Base-by-base conservation (phyloP, 495 filamentous ascomycete species). In the Daldinia grandis region DNA sequence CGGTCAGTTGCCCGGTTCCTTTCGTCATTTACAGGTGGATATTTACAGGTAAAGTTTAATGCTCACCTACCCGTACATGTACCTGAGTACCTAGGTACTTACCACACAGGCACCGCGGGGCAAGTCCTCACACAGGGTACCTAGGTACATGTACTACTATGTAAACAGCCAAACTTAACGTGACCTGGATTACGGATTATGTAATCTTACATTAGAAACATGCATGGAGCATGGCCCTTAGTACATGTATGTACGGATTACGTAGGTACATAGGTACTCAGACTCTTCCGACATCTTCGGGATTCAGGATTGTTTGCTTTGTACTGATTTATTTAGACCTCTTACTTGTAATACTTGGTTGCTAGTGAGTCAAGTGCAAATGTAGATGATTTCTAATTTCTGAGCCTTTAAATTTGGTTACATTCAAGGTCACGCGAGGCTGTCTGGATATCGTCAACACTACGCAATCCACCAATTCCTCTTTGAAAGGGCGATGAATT, bases 1-100 rank as follows among this genome's bases (percentile, higher is more conserved):
- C 14, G 5, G 25, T 2, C 24, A 53, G 19, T 40, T 40, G 31
- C 17, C 17, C 17, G 12, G 31, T 57, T 33, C 31, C n/a, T 57
- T 57, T 57, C 30, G 33, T 57, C 30, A 37, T 57, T 15, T 53
- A 53, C 42, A 21, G 42, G 42, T 47, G 49, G 49, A 17, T 53
- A 53, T 15, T 28, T 30, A n/a, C 12, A 24, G 7, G 5, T 47
- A 19, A 21, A 17, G 42, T 47, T 35, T 35, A 35, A 35, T 35
- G 3, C 14, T 35, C 33, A 35, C 33, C 33, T 35, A 35, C 33
- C 12, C 33, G 0, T 35, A 35, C 33, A 14, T 35, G 33, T 35
- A 35, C 33, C 33, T 35, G 14, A 35, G 33, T 27, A n/a, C n/a
- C n/a, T n/a, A 27, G 25, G 25, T 35, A 35, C 33, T 14, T 35